A percentile compares a stretch with the other conserved stretches of the same genome.
Evolutionary conservation across 345 rosid species (phyloP).

Genomic region (Eucalyptus cloeziana): DNA sequence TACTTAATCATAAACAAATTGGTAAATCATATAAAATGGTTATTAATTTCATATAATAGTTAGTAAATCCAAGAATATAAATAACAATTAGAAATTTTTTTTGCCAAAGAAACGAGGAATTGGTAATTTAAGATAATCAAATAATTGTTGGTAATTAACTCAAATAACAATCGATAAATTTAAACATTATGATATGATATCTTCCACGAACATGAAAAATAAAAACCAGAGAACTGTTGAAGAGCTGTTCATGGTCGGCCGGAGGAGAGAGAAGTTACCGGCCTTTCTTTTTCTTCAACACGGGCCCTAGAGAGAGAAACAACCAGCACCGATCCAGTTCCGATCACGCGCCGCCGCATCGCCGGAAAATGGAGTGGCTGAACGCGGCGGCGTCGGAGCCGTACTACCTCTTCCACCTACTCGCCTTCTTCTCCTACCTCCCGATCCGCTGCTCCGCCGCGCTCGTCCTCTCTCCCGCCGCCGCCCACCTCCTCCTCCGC

Average conservation of each 20-base stretch:
- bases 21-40: not conserved
- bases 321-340: not conserved
- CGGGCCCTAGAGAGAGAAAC: not conserved
- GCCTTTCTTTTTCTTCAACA: not conserved
- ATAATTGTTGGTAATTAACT: not conserved
- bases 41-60: not conserved
- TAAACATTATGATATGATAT: not conserved
- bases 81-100: not conserved
- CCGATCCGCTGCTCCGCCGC: conserved; percentile 49
- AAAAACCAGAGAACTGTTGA: not conserved
- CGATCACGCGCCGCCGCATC: not conserved
- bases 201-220: not conserved
- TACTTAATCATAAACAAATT: not conserved
- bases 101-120: not conserved
- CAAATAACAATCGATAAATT: not conserved
- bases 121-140: not conserved
- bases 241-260: not conserved
- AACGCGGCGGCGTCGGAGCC: conserved; percentile 57
- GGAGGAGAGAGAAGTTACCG: not conserved
- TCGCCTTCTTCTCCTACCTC: conserved; percentile 67
- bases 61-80: not conserved
- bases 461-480: conserved; percentile 26
- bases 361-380: conserved; percentile 23
- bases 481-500: conserved; percentile 25
- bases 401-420: conserved; percentile 51